Base-by-base conservation (phyloP, 139 green algal genomes). In the Tetraselmis chui region DNA sequence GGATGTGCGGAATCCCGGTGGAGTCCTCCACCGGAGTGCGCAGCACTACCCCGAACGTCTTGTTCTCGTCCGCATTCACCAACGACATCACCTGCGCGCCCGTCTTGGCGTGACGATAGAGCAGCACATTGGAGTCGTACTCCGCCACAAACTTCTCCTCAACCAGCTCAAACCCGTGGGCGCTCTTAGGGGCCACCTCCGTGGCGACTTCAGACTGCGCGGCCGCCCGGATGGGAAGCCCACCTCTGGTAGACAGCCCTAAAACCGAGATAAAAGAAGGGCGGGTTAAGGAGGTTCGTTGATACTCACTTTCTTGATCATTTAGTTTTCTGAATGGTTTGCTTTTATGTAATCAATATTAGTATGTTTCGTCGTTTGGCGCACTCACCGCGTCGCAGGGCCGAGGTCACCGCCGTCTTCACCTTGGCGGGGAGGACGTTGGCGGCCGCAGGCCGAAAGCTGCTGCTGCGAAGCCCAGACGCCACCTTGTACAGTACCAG, bases 31-130 rank as follows among this genome's bases (percentile, higher is more conserved):
- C 94, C 2, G 97, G 97, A 1, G 97, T 99, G 31, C 97, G 90
- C 82, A 99, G 94, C 30, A 97, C 94, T 0, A 94, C 94, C 18
- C 96, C 97, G 88, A 99, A 99, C 25, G 94, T 97, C 90, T 99
- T 99, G 94, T 99, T 99, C 88, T 99, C 97, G 84, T 99, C 97
- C 25, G 78, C 78, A 91, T 96, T 98, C n/a, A 92, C 58, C 26
- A 98, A 85, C 18, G 90, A 96, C 90, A 99, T 99, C 31, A 98
- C 80, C 93, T 99, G 89, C 18, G 96, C 76, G 92, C 89, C 91
- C 76, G 92, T 95, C 86, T 93, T 93, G 75, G 92, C 81, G 87
- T 98, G 95, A 29, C 88, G 88, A 89, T 98, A 98, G 67, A 94
- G 58, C 32, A 92, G 82, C 32, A 94, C 90, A 28, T 89, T 79